A percentile compares a stretch with the other conserved stretches of the same genome.
These are phyloP conservation scores for Delonix regia DNA, from an alignment of 306 rosid genomes.

Conservation along the genomic window DNA sequence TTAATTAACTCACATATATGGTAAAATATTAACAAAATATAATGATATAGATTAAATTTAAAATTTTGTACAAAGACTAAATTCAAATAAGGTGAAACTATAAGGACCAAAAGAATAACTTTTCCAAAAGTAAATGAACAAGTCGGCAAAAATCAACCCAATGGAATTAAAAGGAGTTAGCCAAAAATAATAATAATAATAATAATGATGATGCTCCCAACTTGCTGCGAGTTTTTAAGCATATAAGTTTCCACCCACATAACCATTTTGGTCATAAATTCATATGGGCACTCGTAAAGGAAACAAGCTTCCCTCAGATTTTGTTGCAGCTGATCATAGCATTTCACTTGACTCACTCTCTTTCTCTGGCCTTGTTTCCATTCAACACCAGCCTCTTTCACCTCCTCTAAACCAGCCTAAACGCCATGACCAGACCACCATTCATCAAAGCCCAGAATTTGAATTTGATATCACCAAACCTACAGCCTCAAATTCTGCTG, in stretches of 20 bases:
- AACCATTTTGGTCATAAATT: slow-evolving; percentile 28
- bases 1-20: background rate
- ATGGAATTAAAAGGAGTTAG: slow-evolving; percentile 16
- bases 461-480: slow-evolving; percentile 40
- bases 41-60: too few relatives aligned
- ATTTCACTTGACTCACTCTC: slow-evolving; percentile 60
- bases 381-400: slow-evolving; percentile 45
- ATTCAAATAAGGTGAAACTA: too few relatives aligned
- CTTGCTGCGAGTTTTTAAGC: slow-evolving; percentile 17
- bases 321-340: slow-evolving; percentile 40
- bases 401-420: slow-evolving; percentile 3
- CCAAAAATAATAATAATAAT: too few relatives aligned
- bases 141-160: slow-evolving; percentile 36
- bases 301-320: slow-evolving; percentile 39
- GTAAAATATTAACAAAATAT: too few relatives aligned
- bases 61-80: too few relatives aligned
- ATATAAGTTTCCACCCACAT: slow-evolving; percentile 32
- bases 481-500: slow-evolving; percentile 27
- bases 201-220: slow-evolving; percentile 8
- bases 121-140: slow-evolving; percentile 2
- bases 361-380: slow-evolving; percentile 58
- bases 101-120: background rate
- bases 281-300: slow-evolving; percentile 47
- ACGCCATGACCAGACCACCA: slow-evolving; percentile 3
- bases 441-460: slow-evolving; percentile 47